phyloP scores from a whole-genome alignment of 495 filamentous ascomycete genomes.

The Margaritispora aquatica region DNA sequence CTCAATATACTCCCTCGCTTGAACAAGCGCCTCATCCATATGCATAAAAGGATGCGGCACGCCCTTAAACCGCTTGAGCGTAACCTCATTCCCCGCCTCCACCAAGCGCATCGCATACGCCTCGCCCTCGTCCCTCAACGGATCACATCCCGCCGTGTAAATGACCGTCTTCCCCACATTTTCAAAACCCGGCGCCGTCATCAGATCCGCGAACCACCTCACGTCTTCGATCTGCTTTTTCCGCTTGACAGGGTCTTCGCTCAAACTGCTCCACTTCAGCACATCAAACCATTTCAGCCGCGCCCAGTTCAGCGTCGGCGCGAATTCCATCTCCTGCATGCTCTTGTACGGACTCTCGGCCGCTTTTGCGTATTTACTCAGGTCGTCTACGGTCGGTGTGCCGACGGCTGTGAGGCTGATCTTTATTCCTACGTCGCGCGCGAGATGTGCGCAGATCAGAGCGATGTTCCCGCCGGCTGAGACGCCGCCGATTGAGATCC shows the following conservation, averaged over 20 bases:
- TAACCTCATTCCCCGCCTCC: slow-evolving; percentile 23
- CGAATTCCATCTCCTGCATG: slow-evolving; percentile 9
- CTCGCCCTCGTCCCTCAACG: slow-evolving; percentile 23
- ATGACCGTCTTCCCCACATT: slow-evolving; percentile 23
- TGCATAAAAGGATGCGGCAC: slow-evolving; percentile 29
- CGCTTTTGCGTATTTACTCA: slow-evolving; percentile 2
- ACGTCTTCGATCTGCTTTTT: slow-evolving; percentile 21
- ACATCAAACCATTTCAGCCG: slow-evolving; percentile 1
- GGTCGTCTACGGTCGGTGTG: slow-evolving; percentile 1
- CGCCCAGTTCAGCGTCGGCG: slow-evolving; percentile 6
- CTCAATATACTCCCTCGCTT: slow-evolving; percentile 1
- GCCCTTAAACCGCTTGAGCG: slow-evolving; percentile 23
- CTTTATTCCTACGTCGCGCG: slow-evolving; percentile 26
- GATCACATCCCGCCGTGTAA: slow-evolving; percentile 25
- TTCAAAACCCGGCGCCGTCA: slow-evolving; percentile 17
- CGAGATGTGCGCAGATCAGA: slow-evolving; percentile 33
- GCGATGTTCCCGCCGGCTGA: slow-evolving; percentile 44
- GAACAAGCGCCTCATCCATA: slow-evolving; percentile 6
- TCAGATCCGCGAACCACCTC: slow-evolving; percentile 24
- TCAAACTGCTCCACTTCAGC: slow-evolving; percentile 4
- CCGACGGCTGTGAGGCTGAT: slow-evolving; percentile 16
- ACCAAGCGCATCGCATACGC: slow-evolving; percentile 21
- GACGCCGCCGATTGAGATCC: slow-evolving; percentile 33
- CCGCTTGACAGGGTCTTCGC: neutral
- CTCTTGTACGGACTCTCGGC: neutral